A percentile compares a stretch with the other conserved stretches of the same genome.
Evolutionary conservation across 345 rosid genomes (phyloP).

Genomic region (Salix viminalis): DNA sequence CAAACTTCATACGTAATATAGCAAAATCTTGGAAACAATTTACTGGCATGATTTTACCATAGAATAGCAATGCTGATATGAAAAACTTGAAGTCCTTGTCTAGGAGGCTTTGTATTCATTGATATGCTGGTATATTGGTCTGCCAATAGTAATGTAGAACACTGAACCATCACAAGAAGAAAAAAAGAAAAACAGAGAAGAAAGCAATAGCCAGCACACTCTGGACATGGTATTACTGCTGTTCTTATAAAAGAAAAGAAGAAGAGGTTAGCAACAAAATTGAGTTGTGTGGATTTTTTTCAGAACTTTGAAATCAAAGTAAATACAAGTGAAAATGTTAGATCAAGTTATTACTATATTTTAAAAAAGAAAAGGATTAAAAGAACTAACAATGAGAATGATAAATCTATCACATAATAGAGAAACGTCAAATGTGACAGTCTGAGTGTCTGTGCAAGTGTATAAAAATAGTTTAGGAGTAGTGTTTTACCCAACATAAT

Average conservation of each 20-base stretch:
- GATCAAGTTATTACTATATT: background rate
- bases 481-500: background rate
- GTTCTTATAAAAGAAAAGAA: too few relatives aligned
- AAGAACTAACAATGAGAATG: background rate
- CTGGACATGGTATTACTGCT: background rate
- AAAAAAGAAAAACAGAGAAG: background rate
- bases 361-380: background rate
- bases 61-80: background rate
- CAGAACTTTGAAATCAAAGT: background rate
- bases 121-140: background rate
- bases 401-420: too few relatives aligned
- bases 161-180: background rate
- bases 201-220: background rate
- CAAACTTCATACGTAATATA: background rate
- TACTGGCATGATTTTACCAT: background rate
- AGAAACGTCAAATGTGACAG: too few relatives aligned
- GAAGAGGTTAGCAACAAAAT: too few relatives aligned
- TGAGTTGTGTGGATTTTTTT: background rate
- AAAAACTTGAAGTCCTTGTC: background rate
- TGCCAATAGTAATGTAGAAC: background rate
- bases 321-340: too few relatives aligned
- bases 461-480: background rate
- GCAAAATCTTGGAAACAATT: background rate
- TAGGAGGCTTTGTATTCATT: background rate
- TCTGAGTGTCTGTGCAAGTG: background rate